Percentiles rank a stretch among this genome's conserved stretches.
These are phyloP conservation scores for Phytophthora citrophthora DNA, from an alignment of 352 stramenopile genomes.

Conservation along the genomic window DNA sequence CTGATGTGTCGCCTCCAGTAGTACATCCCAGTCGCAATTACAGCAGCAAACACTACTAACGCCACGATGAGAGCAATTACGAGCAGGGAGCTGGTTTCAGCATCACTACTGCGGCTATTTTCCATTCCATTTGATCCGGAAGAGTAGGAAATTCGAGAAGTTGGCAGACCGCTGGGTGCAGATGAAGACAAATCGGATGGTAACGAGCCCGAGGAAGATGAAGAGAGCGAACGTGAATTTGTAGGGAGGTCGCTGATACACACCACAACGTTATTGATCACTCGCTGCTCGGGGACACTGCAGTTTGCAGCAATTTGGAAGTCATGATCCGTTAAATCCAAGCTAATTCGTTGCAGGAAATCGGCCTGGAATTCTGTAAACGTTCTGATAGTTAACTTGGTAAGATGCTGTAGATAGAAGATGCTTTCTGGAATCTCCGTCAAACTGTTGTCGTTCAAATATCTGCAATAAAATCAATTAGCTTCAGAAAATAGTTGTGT, in stretches of 20 bases:
- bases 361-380: slow-evolving; percentile 25
- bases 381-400: slow-evolving; percentile 11
- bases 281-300: slow-evolving; percentile 9
- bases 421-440: slow-evolving; percentile 26
- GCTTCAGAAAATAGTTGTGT: background rate
- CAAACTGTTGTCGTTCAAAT: slow-evolving; percentile 25
- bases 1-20: slow-evolving; percentile 12
- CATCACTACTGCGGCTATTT: background rate
- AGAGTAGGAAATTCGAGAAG: slow-evolving; percentile 11
- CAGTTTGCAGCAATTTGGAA: slow-evolving; percentile 17
- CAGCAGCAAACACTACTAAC: slow-evolving; percentile 2
- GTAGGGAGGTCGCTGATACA: slow-evolving; percentile 4
- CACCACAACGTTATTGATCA: slow-evolving; percentile 16
- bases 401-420: slow-evolving; percentile 23
- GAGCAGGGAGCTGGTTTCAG: slow-evolving; percentile 3
- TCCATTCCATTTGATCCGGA: slow-evolving; percentile 12
- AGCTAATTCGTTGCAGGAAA: slow-evolving; percentile 18
- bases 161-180: background rate
- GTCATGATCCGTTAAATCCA: slow-evolving; percentile 17
- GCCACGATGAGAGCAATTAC: slow-evolving; percentile 1
- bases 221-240: background rate
- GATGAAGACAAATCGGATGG: background rate
- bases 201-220: slow-evolving; percentile 2
- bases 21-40: slow-evolving; percentile 3
- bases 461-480: slow-evolving; percentile 6